Evolutionary conservation across 2,329 filamentous ascomycete species (phyloP), one percentile per base, ranked within the genome.

Genomic region (Fusarium duplospermum): DNA sequence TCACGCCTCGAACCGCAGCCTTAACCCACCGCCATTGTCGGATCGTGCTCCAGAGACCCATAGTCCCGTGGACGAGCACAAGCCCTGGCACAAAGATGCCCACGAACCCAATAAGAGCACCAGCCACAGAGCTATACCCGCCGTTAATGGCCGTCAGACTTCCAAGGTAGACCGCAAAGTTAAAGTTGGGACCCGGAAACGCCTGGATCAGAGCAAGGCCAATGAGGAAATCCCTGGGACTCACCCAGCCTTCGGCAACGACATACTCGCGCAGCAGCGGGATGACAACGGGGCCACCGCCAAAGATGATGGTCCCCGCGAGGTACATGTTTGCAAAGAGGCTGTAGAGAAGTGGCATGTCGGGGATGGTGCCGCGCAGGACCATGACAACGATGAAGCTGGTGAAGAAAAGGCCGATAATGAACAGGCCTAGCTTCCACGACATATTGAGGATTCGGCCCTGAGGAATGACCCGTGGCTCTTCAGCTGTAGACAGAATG

Each of bases 291-390:
- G 90, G 90, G 0, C 90, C 90, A 3, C 90, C 90, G 4, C 90
- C 90, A 59, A 91, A 90, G 72, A 91, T 91, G 66, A 92, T 88
- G 2, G 92, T 94, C 0, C 92, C 93, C 0, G 92, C 93, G 0
- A 94, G 89, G 76, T 92, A 94, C 82, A 94, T 88, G 80, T 93
- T 94, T 6, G 91, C 86, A 75, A 94, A 94, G 27, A 94, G 86
- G 57, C 87, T 85, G 73, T 90, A 90, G 0, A 87, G 81, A 0
- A 90, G 81, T 0, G 89, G 84, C 0, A 81, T 82, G 11, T 78
- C 47, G 0, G 81, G 67, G 57, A 82, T 81, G 70, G 77, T 86
- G 81, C 79, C 86, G 38, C 86, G 85, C 0, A 87, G 74, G 18
- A 88, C 84, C 79, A 93, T 87, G 24, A 93, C 78, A 2, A 83